A percentile compares a stretch with the other conserved stretches of the same genome.
Evolutionary conservation across 768 basidiomycete genomes (phyloP).

Genomic region (Pleurotus ostreatus): DNA sequence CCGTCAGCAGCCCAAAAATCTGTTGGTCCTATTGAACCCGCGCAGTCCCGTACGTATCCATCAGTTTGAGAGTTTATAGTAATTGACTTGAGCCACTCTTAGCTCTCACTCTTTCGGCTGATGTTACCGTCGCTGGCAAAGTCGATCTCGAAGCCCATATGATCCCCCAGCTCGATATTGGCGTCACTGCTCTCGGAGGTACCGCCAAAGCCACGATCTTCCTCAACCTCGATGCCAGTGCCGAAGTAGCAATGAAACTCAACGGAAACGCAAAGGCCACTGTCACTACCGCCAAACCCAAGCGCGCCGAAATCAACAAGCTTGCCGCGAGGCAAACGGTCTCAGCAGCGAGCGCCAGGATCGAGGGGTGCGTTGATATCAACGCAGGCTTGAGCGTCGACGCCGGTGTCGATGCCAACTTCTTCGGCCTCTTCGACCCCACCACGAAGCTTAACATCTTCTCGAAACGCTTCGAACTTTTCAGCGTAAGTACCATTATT

Average conservation of each 20-base stretch:
- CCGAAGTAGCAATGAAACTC: conserved; percentile 19
- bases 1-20: conserved; percentile 17
- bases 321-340: background rate
- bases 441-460: conserved; percentile 27
- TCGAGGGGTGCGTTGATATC: conserved; percentile 30
- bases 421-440: conserved; percentile 27
- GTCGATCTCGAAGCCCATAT: conserved; percentile 29
- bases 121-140: conserved; percentile 22
- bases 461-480: conserved; percentile 30
- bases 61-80: background rate
- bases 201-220: conserved; percentile 13
- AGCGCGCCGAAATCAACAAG: background rate
- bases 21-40: conserved; percentile 21
- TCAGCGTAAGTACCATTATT: conserved; percentile 23
- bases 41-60: conserved; percentile 23
- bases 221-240: conserved; percentile 23
- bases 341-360: background rate
- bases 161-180: conserved; percentile 20
- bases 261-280: conserved; percentile 11
- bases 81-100: background rate
- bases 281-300: conserved; percentile 8
- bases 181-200: conserved; percentile 10
- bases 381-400: conserved; percentile 25
- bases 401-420: conserved; percentile 26
- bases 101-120: conserved; percentile 29